Conservation (phyloP, 2,329 filamentous ascomycete genomes). For the Neonectria sp. region DNA sequence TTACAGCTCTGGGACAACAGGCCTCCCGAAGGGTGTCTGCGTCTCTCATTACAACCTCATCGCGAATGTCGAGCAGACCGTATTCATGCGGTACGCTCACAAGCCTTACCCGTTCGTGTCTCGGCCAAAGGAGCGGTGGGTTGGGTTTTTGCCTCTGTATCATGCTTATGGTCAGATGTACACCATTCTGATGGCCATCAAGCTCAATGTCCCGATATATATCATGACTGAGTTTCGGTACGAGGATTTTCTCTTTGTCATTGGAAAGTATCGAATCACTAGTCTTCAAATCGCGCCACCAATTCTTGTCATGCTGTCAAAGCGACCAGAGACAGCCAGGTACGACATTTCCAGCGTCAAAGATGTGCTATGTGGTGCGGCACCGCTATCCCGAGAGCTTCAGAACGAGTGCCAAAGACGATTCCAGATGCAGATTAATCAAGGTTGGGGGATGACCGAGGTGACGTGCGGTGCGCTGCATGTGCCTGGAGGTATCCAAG, state of each 20-base stretch:
- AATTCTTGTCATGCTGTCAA: conserved; percentile 71
- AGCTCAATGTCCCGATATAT: conserved; percentile 64
- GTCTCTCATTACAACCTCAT: conserved; percentile 65
- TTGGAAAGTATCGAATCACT: conserved; percentile 68
- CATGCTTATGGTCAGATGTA: conserved; percentile 72
- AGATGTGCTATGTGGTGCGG: conserved; percentile 66
- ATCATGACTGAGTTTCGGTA: conserved; percentile 72
- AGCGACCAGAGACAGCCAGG: conserved; percentile 65
- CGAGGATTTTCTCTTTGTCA: conserved; percentile 64
- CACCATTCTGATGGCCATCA: conserved; percentile 63
- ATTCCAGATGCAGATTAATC: conserved; percentile 59
- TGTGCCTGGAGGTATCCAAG: conserved; percentile 55
- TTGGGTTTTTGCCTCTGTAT: conserved; percentile 77
- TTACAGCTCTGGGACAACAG: conserved; percentile 67
- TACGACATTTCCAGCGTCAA: conserved; percentile 68
- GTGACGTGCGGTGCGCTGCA: conserved; percentile 59
- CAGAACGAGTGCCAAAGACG: conserved; percentile 62
- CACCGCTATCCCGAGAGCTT: conserved; percentile 62
- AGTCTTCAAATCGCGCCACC: conserved; percentile 70
- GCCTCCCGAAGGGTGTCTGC: conserved; percentile 66
- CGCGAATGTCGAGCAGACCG: conserved; percentile 65
- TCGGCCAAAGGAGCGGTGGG: conserved; percentile 62
- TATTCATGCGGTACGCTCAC: conserved; percentile 60
- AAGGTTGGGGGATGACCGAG: conserved; percentile 77
- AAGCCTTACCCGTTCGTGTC: conserved; percentile 53